A percentile compares a stretch with the other conserved stretches of the same genome.
Conservation (phyloP, 805 yeast genomes). For the Scheffersomyces ergatensis region DNA sequence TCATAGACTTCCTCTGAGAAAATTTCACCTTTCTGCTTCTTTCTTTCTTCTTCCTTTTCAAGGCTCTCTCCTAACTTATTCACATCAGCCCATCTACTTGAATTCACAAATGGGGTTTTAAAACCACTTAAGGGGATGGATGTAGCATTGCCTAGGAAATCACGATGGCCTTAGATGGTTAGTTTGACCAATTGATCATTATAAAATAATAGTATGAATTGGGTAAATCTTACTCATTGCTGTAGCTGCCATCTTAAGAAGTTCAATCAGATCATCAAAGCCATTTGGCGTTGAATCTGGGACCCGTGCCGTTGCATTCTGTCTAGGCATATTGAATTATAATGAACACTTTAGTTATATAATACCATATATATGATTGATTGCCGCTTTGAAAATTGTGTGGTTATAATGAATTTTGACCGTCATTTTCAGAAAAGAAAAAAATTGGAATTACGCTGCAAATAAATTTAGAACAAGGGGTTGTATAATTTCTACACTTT, state of each 20-base stretch:
- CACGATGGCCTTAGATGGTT: constrained; percentile 5
- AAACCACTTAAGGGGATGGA: constrained; percentile 35
- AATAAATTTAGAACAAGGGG: too few relatives aligned
- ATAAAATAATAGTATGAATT: not conserved
- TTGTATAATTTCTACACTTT: too few relatives aligned
- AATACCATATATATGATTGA: not conserved
- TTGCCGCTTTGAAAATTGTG: not conserved
- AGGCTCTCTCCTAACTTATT: constrained; percentile 28
- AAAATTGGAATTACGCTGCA: too few relatives aligned
- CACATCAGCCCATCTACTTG: constrained; percentile 44
- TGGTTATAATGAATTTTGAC: too few relatives aligned
- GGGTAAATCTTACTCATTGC: constrained; percentile 18
- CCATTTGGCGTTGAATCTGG: not conserved
- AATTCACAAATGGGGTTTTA: constrained; percentile 41
- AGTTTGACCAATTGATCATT: not conserved
- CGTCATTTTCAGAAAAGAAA: too few relatives aligned
- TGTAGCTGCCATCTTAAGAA: constrained; percentile 10
- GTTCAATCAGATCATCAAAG: constrained; percentile 8
- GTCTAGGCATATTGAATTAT: not conserved
- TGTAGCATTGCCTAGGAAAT: constrained; percentile 2
- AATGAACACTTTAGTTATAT: too few relatives aligned
- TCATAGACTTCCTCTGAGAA: constrained; percentile 44
- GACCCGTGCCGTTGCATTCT: not conserved
- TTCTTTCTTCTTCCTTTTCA: constrained; percentile 23
- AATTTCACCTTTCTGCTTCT: constrained; percentile 26